Base-by-base conservation (phyloP, 768 basidiomycete genomes). In the Trichaptum fuscoviolaceum region DNA sequence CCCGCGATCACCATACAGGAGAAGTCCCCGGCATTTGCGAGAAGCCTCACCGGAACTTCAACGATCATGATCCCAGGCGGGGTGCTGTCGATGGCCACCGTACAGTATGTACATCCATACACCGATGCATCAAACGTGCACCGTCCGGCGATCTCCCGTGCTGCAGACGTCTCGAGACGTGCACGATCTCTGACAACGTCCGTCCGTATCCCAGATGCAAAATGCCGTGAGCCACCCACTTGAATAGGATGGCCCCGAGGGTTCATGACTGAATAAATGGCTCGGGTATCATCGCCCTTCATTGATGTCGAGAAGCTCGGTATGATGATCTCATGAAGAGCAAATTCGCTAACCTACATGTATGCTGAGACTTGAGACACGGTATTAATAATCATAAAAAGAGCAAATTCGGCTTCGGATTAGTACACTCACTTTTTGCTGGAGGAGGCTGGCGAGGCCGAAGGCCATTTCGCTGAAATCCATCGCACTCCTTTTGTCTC, bases 251-350 rank as follows among this genome's bases (percentile, higher is more conserved):
- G 73, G 70, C 1, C 76, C 78, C 23, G 73, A 74, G 12, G 69
- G 73, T 7, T 76, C 62, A 78, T 71, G 35, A 81, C 76, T 8
- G 80, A 76, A 35, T 73, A 78, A 0, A 77, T 71, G n/a, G n/a
- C n/a, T n/a, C n/a, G n/a, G n/a, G 75, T 75, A 1, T 69, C 76
- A 63, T 83, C 82, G 35, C 73, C 73, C 4, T 35, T n/a, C 0
- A 79, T 82, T 7, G 83, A 83, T 1, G 83, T 84, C 9, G 78
- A 75, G 69, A 84, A 83, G 30, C 73, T 63, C 6, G 82, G 82
- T 20, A 79, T 70, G 42, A 83, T 74, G 80, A 82, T 83, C 0
- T 76, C 71, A 34, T 74, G 71, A 6, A 84, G 71, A 0, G 69
- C 63, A 5, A 73, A 69, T 65, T 74, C 63, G 10, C 30, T 60